Conservation (phyloP, 1,284 basidiomycete genomes). For the Flammula alnicola region DNA sequence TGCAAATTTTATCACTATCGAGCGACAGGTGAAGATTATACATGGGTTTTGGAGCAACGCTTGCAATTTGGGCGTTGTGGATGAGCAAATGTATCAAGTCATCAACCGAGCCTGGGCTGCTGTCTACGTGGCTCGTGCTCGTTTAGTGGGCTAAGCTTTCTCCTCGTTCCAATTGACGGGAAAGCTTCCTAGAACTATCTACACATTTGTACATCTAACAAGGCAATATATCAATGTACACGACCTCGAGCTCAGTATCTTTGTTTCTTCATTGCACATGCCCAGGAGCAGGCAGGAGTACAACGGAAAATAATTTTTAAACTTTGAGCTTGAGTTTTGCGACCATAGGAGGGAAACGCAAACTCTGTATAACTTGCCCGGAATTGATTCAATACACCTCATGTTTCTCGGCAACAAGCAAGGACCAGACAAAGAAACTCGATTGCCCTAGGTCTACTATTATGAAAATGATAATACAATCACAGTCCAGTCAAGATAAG, state of each 20-base stretch:
- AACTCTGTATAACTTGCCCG: no score
- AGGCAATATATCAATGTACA: no score
- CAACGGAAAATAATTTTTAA: no score
- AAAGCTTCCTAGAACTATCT: no score
- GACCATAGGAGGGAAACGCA: no score
- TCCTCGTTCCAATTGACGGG: neutral
- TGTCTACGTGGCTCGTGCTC: neutral
- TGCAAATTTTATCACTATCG: neutral
- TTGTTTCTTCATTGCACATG: no score
- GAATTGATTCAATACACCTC: neutral
- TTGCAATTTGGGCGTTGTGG: neutral
- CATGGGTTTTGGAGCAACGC: neutral
- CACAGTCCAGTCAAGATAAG: slow-evolving; percentile 2
- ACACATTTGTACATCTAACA: no score
- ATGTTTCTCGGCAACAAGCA: neutral
- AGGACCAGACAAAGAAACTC: neutral
- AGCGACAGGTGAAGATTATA: neutral
- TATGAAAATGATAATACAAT: neutral
- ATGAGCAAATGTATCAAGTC: neutral
- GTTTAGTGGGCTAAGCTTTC: neutral
- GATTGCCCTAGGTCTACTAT: no score
- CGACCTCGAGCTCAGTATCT: no score
- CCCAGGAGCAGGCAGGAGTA: no score
- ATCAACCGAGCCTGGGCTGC: neutral
- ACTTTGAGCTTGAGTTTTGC: no score